A percentile compares a stretch with the other conserved stretches of the same genome.
Conservation (phyloP, 2,329 filamentous ascomycete species). For the Penicillium rolfsii region DNA sequence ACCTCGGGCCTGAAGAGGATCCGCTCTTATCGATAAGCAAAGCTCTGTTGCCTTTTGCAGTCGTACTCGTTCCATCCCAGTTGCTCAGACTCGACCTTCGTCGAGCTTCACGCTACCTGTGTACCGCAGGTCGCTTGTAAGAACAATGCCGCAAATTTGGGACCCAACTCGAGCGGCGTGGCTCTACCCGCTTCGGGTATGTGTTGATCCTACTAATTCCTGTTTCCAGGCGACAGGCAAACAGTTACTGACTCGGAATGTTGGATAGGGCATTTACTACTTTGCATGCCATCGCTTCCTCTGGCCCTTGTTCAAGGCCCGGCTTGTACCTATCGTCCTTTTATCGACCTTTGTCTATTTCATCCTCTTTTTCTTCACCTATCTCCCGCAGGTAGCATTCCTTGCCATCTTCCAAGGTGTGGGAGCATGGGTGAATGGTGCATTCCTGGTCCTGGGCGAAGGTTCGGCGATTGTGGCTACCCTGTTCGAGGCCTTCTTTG, state of each 20-base stretch:
- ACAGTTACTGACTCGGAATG: conserved; percentile 9
- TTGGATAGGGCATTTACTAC: conserved; percentile 72
- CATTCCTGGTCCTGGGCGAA: conserved; percentile 77
- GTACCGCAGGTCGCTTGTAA: conserved; percentile 1
- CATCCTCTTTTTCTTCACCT: conserved; percentile 86
- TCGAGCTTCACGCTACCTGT: background rate
- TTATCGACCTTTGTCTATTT: conserved; percentile 81
- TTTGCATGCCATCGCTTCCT: conserved; percentile 77
- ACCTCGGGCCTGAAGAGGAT: background rate
- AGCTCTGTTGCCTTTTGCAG: conserved; percentile 17
- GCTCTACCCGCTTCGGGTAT: conserved; percentile 54
- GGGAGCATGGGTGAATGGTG: conserved; percentile 86
- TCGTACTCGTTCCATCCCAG: background rate
- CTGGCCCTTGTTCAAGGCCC: conserved; percentile 76
- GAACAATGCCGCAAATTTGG: conserved; percentile 25
- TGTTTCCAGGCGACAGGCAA: conserved; percentile 1
- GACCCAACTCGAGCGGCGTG: conserved; percentile 45
- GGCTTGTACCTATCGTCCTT: conserved; percentile 77
- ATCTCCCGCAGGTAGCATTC: conserved; percentile 86
- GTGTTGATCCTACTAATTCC: conserved; percentile 20
- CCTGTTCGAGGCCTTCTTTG: conserved; percentile 79
- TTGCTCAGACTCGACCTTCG: background rate
- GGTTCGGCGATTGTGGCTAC: conserved; percentile 64
- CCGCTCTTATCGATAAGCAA: conserved; percentile 42
- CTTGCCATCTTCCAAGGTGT: conserved; percentile 84